Evolutionary conservation across 345 rosid genomes (phyloP).

Genomic region (Lepidium didymum): DNA sequence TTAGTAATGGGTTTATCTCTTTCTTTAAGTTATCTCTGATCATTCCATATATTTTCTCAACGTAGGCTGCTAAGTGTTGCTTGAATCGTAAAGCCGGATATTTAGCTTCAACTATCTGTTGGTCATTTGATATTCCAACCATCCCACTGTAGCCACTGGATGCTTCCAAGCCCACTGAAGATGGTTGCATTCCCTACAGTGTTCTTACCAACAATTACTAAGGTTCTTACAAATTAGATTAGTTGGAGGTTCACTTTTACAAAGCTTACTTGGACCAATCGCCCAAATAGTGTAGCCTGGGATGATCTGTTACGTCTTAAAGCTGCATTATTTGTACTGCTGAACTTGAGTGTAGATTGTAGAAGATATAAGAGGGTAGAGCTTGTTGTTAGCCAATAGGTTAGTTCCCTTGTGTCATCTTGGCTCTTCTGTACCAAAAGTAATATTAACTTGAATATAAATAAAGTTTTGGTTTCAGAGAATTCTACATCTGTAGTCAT

Average conservation of each 20-base stretch:
- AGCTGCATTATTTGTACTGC: constrained; percentile 34
- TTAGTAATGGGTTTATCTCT: constrained; percentile 49
- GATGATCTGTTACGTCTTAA: constrained; percentile 36
- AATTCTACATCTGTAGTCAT: neutral
- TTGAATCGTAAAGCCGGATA: constrained; percentile 66
- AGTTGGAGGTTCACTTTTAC: neutral
- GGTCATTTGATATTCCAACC: constrained; percentile 38
- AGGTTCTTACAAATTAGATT: neutral
- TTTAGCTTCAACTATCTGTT: constrained; percentile 56
- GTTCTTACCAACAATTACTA: neutral
- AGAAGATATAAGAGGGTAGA: constrained; percentile 54
- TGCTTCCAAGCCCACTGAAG: constrained; percentile 40
- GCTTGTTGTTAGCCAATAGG: constrained; percentile 65
- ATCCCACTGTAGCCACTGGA: constrained; percentile 59
- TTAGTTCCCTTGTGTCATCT: constrained; percentile 42
- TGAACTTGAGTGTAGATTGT: constrained; percentile 53
- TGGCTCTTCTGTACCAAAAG: constrained; percentile 29
- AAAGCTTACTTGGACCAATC: constrained; percentile 43
- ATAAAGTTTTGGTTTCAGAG: neutral
- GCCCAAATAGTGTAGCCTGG: constrained; percentile 39
- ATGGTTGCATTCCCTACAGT: constrained; percentile 39
- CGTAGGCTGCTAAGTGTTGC: constrained; percentile 66
- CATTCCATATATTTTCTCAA: constrained; percentile 64
- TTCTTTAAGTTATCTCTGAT: constrained; percentile 59
- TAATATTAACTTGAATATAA: constrained; percentile 7